Evolutionary conservation across 768 basidiomycete genomes (phyloP).

Genomic region (Daedaleopsis nitida): DNA sequence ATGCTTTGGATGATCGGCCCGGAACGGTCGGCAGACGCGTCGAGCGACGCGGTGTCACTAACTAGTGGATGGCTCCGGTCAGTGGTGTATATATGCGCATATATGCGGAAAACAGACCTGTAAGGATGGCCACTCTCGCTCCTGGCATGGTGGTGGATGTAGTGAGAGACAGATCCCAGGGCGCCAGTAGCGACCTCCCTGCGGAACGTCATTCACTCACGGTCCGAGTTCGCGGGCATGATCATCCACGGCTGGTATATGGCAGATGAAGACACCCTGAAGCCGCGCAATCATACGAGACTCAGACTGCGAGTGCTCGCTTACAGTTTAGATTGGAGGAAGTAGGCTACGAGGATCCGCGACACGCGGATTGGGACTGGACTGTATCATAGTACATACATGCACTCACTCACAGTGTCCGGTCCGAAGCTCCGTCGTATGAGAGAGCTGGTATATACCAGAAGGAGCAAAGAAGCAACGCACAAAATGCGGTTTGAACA

Average conservation of each 20-base stretch:
- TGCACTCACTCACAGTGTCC: too few relatives aligned
- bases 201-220: background rate
- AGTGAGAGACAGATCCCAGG: background rate
- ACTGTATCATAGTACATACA: too few relatives aligned
- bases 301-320: too few relatives aligned
- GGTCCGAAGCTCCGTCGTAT: too few relatives aligned
- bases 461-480: too few relatives aligned
- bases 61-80: slow-evolving; percentile 40
- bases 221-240: background rate
- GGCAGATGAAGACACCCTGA: background rate
- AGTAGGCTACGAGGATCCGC: too few relatives aligned
- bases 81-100: background rate
- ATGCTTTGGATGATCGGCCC: slow-evolving; percentile 63
- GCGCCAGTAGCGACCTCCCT: background rate
- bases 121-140: slow-evolving; percentile 32
- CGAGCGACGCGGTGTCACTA: slow-evolving; percentile 68
- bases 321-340: too few relatives aligned
- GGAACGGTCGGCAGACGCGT: slow-evolving; percentile 57
- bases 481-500: too few relatives aligned
- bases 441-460: too few relatives aligned
- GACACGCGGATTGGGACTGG: too few relatives aligned
- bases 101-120: slow-evolving; percentile 22
- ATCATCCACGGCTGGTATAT: too few relatives aligned
- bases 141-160: slow-evolving; percentile 16
- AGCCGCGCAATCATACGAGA: background rate